Percentiles rank a stretch among this genome's conserved stretches.
phyloP scores from a whole-genome alignment of 2,329 filamentous ascomycete species.

The Trichophyton verrucosum region DNA sequence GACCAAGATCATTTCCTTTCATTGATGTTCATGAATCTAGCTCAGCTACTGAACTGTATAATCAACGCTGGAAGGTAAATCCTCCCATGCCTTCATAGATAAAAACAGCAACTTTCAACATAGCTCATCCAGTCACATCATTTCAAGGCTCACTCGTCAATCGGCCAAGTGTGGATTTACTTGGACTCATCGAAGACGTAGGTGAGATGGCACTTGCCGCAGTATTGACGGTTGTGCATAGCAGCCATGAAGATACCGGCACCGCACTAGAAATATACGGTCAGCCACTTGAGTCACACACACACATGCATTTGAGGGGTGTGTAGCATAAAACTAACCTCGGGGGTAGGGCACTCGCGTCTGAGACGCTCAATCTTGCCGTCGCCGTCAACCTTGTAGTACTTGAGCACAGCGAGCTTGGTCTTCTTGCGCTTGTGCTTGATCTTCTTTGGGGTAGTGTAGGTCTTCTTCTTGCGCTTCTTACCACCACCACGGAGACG shows the following conservation, averaged over 20 bases:
- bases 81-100: neutral
- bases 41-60: neutral
- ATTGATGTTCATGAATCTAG: constrained; percentile 2
- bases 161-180: constrained; percentile 23
- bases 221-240: constrained; percentile 99
- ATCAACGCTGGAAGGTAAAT: neutral
- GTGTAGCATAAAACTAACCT: constrained; percentile 46
- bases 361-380: constrained; percentile 99
- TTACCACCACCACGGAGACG: constrained; percentile 97
- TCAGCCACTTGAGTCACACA: too few species aligned
- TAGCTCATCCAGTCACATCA: neutral
- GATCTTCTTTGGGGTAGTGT: constrained; percentile 99
- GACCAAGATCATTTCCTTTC: constrained; percentile 1
- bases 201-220: constrained; percentile 59
- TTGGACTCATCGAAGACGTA: constrained; percentile 58
- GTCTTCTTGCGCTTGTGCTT: constrained; percentile 99
- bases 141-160: neutral
- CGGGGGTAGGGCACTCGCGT: constrained; percentile 88
- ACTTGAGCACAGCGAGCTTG: constrained; percentile 99
- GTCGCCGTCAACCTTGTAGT: constrained; percentile 99
- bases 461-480: constrained; percentile 99
- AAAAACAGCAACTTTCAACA: neutral
- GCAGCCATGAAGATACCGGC: constrained; percentile 99
- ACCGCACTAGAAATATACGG: constrained; percentile 56
- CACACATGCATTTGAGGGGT: too few species aligned